Base-by-base conservation (phyloP, 768 basidiomycete genomes). In the Brasilioporus rufonigricans region DNA sequence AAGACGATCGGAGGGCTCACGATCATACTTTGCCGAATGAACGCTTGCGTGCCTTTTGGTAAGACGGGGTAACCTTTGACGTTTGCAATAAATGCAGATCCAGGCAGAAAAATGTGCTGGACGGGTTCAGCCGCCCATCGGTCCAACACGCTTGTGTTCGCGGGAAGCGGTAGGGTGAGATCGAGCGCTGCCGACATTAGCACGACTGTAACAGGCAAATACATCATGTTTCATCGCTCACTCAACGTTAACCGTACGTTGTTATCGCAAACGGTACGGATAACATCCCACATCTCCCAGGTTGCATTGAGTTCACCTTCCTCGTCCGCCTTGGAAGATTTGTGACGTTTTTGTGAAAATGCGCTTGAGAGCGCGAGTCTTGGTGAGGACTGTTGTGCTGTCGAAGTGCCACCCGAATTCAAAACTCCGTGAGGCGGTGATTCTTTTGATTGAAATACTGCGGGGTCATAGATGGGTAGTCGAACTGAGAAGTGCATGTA, bases 201-300 rank as follows among this genome's bases (percentile, higher is more conserved):
- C 48, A 55, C 41, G 10, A 57, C 38, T n/a, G 19, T 7, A 32
- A 40, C 46, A 35, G 54, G 43, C 39, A 21, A 33, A 27, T 49
- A 16, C 13, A 43, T 57, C 41, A 50, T 43, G 51, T 48, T 36
- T 44, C 72, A 79, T 60, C 63, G 89, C 91, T 86, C 69, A 93
- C 91, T 86, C 53, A 91, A 66, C 2, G 86, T 86, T 56, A 93
- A 65, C 26, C 90, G 81, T 29, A 80, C 75, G 65, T 83, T 84
- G 70, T 94, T 96, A 53, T 87, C 87, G 70, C 97, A 99, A 32
- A 96, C 80, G 4, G 87, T 86, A 56, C 95, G 80, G 54, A 99
- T 91, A 44, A 88, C 80, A 69, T 98, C 97, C 97, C 97, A 99
- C 84, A 95, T 96, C 69, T 98, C 97, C 96, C 97, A 99, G 0